These are phyloP conservation scores for Emmonsiellopsis sp. DNA, from an alignment of 2,329 filamentous ascomycete species.

Conservation along the genomic window DNA sequence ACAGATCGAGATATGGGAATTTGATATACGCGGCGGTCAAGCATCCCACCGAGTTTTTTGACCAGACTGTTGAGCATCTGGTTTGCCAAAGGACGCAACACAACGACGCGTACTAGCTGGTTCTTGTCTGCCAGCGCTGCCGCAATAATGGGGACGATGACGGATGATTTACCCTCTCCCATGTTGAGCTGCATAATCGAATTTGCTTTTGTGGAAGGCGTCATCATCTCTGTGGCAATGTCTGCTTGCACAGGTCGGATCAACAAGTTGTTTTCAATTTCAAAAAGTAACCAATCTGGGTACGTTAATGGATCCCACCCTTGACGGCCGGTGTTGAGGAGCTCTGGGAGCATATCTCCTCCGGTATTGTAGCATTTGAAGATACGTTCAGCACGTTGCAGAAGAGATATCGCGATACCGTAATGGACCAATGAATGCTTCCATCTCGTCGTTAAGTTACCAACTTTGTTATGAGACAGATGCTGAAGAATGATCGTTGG, in stretches of 20 bases:
- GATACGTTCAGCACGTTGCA: conserved; percentile 22
- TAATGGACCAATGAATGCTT: conserved; percentile 15
- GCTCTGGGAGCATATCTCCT: conserved; percentile 22
- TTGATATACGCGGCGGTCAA: conserved; percentile 44
- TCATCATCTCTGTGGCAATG: conserved; percentile 51
- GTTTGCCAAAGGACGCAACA: conserved; percentile 49
- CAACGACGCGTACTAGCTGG: conserved; percentile 47
- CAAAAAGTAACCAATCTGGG: conserved; percentile 56
- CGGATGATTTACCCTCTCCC: conserved; percentile 59
- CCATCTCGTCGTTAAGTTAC: conserved; percentile 10
- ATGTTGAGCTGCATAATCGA: conserved; percentile 57
- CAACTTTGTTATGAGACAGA: conserved; percentile 13
- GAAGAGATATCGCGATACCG: conserved; percentile 17
- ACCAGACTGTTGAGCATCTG: conserved; percentile 51
- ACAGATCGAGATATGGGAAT: conserved; percentile 50
- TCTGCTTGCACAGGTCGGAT: conserved; percentile 52
- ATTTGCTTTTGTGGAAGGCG: conserved; percentile 34
- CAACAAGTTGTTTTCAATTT: conserved; percentile 54
- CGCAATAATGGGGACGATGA: conserved; percentile 57
- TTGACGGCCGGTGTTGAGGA: conserved; percentile 44
- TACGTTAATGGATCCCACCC: conserved; percentile 45
- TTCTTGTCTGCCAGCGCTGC: conserved; percentile 41
- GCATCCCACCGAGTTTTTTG: conserved; percentile 44
- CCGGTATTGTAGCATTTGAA: conserved; percentile 5
- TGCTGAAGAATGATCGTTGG: conserved; percentile 17